These are phyloP conservation scores for Stevia rebaudiana DNA, from an alignment of 140 eudicot genomes.

Conservation along the genomic window DNA sequence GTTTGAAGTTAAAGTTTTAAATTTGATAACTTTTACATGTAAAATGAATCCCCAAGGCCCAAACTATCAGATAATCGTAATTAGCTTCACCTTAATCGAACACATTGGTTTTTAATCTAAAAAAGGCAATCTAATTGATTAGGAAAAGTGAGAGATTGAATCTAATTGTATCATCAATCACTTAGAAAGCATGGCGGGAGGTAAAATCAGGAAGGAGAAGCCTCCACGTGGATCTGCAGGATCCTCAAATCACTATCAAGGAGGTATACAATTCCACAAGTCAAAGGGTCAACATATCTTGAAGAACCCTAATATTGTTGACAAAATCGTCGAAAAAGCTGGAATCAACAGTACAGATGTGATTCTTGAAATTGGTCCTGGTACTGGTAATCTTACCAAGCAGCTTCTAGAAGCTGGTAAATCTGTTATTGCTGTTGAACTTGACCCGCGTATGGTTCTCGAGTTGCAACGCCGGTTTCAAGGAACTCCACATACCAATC, in stretches of 20 bases:
- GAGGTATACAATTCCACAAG: conserved; percentile 88
- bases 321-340: conserved; percentile 73
- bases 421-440: conserved; percentile 82
- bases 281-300: conserved; percentile 92
- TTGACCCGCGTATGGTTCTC: conserved; percentile 94
- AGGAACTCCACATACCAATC: conserved; percentile 64
- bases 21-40: too few relatives aligned
- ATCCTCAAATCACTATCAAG: conserved; percentile 61
- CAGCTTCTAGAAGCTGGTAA: conserved; percentile 92
- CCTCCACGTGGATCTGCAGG: conserved; percentile 35
- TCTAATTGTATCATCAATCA: background rate
- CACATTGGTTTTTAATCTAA: background rate
- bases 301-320: conserved; percentile 75
- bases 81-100: background rate
- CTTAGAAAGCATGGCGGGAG: conserved; percentile 73
- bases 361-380: conserved; percentile 94
- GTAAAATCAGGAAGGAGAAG: conserved; percentile 69
- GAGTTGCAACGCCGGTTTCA: conserved; percentile 89
- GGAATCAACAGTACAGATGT: conserved; percentile 79
- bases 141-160: background rate
- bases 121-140: background rate
- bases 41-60: background rate
- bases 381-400: conserved; percentile 94
- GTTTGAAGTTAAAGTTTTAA: too few relatives aligned
- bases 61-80: background rate